Conservation (phyloP, 164 flowering plant genomes). For the Malania oleifera region DNA sequence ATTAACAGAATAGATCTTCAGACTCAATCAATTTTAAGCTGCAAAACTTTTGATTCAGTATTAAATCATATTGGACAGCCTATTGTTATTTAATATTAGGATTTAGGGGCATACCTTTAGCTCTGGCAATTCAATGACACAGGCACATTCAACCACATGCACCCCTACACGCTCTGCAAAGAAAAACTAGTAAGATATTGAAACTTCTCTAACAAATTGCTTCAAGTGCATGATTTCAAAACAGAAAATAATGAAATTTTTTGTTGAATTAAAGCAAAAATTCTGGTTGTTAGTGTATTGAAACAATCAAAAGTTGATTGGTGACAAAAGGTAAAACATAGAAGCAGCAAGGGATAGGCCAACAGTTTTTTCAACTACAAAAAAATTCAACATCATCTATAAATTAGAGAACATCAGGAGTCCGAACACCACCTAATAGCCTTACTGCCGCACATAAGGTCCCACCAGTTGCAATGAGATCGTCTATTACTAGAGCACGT, state of each 20-base stretch:
- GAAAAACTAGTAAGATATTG: slow-evolving; percentile 1
- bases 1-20: too few species aligned
- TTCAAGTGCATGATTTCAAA: background rate
- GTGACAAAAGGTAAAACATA: background rate
- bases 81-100: background rate
- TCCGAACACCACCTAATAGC: slow-evolving; percentile 56
- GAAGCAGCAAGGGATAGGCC: background rate
- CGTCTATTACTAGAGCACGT: slow-evolving; percentile 84
- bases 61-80: too few species aligned
- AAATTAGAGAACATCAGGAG: background rate
- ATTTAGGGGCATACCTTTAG: slow-evolving; percentile 53
- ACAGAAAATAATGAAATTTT: background rate
- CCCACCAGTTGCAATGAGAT: slow-evolving; percentile 97
- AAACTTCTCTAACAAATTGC: background rate
- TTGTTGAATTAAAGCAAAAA: too few species aligned
- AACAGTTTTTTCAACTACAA: background rate
- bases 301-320: too few species aligned
- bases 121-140: slow-evolving; percentile 81
- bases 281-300: too few species aligned
- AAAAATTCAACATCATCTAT: background rate
- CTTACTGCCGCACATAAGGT: slow-evolving; percentile 81
- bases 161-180: slow-evolving; percentile 84
- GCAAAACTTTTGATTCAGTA: too few species aligned
- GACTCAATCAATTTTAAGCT: too few species aligned
- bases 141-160: slow-evolving; percentile 87